Evolutionary conservation across 306 rosid genomes (phyloP), one percentile per base, ranked within the genome.

Genomic region (Prunus davidiana): DNA sequence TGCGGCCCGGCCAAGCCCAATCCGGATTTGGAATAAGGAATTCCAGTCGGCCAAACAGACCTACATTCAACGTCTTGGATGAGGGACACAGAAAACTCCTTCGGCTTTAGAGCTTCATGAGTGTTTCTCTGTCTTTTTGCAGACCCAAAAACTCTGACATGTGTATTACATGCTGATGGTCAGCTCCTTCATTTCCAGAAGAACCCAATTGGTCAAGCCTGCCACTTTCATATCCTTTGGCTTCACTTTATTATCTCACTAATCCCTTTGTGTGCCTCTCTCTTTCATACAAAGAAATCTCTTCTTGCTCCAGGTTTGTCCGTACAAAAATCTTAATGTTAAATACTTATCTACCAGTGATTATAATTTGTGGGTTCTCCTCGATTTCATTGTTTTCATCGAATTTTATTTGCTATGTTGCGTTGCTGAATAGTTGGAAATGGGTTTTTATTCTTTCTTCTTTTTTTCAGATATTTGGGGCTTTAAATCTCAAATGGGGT

Each of bases 301-400:
- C 43, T 38, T 38, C 45, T 68, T 67, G 76, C 77, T 82, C 68
- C 24, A 80, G 96, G 91, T 91, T 62, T 67, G 73, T 70, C 70
- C 60, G 55, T n/a, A 14, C 9, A 52, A n/a, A 75, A 76, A 63
- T 77, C 20, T 58, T 43, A 43, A 56, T 43, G 57, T 85, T 27
- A 52, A 30, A 46, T 68, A 12, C 71, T 70, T 41, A 28, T 46
- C 22, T 66, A 16, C 75, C 69, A 20, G 67, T 12, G 78, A 51
- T 87, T 68, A 61, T 62, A 51, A 76, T 30, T 50, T 56, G 46
- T 55, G 30, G 67, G 25, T 69, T 15, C 64, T 75, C 28, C 75
- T 50, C 32, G 46, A n/a, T 58, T 84, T 86, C 24, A 69, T 57
- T 76, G 43, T 6, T 79, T 24, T 77, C 20, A 28, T 74, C 22